phyloP scores from a whole-genome alignment of 129 eudicot species.

The Smallanthus sonchifolius region DNA sequence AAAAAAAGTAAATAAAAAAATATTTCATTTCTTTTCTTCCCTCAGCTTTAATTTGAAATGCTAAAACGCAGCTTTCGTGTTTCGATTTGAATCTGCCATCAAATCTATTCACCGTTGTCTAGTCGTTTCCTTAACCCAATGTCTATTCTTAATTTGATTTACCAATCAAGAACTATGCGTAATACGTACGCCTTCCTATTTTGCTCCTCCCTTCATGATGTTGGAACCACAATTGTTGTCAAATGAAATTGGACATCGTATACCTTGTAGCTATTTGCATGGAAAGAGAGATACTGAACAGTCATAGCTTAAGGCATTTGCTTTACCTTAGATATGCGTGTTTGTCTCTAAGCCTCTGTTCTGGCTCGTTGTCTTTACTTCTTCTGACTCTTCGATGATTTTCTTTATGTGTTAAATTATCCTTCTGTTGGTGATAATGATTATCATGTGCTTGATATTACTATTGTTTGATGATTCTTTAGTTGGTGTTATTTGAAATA shows the following conservation, averaged over 20 bases:
- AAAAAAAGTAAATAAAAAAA: no score
- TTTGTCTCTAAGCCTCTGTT: background rate
- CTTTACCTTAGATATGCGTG: background rate
- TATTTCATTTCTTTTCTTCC: no score
- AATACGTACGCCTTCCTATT: background rate
- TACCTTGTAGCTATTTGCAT: background rate
- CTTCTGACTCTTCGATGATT: background rate
- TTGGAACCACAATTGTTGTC: background rate
- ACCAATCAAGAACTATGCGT: background rate
- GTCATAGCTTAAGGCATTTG: background rate
- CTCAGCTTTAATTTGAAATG: background rate
- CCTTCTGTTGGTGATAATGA: background rate
- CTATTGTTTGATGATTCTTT: background rate
- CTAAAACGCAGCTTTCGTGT: background rate
- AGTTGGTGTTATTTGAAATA: background rate
- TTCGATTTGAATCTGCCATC: background rate
- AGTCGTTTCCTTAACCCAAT: background rate
- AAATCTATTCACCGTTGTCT: background rate
- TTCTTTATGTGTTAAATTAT: background rate
- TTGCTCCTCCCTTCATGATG: background rate
- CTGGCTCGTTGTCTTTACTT: background rate
- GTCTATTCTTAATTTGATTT: background rate
- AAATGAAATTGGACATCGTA: background rate
- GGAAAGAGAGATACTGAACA: background rate
- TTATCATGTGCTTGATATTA: background rate